Percentiles rank a stretch among this genome's conserved stretches.
phyloP scores from a whole-genome alignment of 2,329 filamentous ascomycete species.

The Verticillium isaacii region DNA sequence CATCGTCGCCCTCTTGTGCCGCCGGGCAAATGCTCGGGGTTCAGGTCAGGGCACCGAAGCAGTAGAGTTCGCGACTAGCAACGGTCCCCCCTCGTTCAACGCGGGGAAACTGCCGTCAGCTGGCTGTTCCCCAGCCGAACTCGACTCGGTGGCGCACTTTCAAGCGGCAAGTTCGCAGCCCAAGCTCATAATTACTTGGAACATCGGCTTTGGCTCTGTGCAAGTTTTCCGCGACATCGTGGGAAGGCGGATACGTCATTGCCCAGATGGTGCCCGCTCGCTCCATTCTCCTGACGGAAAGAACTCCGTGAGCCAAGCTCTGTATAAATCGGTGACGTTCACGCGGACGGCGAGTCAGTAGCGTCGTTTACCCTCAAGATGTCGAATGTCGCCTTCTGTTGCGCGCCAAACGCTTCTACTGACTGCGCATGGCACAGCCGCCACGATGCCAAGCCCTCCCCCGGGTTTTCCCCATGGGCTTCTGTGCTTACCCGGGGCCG shows the following conservation, averaged over 20 bases:
- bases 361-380: neutral
- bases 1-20: neutral
- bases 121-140: neutral
- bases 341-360: neutral
- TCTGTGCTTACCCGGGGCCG: neutral
- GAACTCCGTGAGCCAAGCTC: neutral
- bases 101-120: neutral
- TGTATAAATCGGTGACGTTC: neutral
- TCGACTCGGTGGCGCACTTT: neutral
- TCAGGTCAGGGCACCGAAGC: neutral
- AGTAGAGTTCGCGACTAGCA: neutral
- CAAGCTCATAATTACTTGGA: neutral
- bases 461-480: neutral
- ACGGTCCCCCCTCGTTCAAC: neutral
- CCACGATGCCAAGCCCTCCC: neutral
- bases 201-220: neutral
- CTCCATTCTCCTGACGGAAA: neutral
- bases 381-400: neutral
- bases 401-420: neutral
- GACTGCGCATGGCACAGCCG: neutral
- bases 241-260: neutral
- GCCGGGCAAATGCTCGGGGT: neutral
- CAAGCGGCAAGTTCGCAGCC: neutral
- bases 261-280: neutral
- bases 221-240: neutral